A percentile compares a stretch with the other conserved stretches of the same genome.
Conservation (phyloP, 2,329 filamentous ascomycete genomes). For the Dothistroma pini region DNA sequence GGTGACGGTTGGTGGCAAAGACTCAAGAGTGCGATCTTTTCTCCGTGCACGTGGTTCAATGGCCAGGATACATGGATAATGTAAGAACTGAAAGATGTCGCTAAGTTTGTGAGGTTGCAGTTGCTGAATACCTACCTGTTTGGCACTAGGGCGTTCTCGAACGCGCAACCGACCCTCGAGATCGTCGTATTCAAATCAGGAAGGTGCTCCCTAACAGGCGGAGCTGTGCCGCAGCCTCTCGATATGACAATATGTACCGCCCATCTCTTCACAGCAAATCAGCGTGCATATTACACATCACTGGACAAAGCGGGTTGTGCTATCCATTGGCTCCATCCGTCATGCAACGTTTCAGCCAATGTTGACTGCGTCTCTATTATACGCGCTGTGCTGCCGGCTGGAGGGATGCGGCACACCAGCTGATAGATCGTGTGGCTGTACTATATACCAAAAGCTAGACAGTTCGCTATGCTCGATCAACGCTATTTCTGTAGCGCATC, state of each 20-base stretch:
- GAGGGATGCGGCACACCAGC: background rate
- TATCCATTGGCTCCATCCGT: too few relatives aligned
- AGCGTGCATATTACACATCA: too few relatives aligned
- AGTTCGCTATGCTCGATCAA: background rate
- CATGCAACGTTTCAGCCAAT: too few relatives aligned
- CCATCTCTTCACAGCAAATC: too few relatives aligned
- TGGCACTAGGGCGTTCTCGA: background rate
- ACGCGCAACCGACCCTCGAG: background rate
- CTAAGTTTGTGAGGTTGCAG: background rate
- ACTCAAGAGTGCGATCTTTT: background rate
- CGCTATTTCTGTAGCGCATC: background rate
- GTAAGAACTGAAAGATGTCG: background rate
- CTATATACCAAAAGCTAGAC: background rate
- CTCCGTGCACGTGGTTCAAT: background rate
- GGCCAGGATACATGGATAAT: background rate
- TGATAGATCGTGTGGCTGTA: background rate
- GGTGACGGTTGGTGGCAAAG: background rate
- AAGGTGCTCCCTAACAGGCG: too few relatives aligned
- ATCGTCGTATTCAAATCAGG: too few relatives aligned
- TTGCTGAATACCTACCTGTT: background rate
- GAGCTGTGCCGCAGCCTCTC: too few relatives aligned
- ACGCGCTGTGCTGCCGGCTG: background rate
- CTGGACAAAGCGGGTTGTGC: too few relatives aligned
- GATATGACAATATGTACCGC: too few relatives aligned
- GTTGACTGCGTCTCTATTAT: too few relatives aligned